Percentiles rank a stretch among this genome's conserved stretches.
Conservation (phyloP, 1,139 yeast species). For the Debaryomycetaceae sp. region DNA sequence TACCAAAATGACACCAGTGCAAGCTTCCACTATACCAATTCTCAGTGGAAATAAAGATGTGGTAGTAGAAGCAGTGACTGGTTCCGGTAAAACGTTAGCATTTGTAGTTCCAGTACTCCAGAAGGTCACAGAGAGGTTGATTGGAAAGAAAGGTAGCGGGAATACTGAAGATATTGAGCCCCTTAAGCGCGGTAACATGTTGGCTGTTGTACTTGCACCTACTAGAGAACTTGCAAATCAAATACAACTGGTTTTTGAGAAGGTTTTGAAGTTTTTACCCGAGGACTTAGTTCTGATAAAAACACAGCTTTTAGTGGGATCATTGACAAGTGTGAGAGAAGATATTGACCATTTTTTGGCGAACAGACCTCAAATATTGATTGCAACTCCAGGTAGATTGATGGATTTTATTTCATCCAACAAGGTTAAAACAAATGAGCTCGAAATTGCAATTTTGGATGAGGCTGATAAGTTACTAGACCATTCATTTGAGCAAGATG, state of each 20-base stretch:
- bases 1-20: constrained; percentile 92
- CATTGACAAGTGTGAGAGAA: constrained; percentile 66
- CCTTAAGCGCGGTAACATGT: constrained; percentile 59
- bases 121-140: constrained; percentile 39
- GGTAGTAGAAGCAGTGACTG: constrained; percentile 94
- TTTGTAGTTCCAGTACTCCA: constrained; percentile 82
- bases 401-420: constrained; percentile 63
- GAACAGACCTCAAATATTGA: constrained; percentile 64
- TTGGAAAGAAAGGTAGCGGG: constrained; percentile 16
- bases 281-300: constrained; percentile 40
- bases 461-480: constrained; percentile 92
- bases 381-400: constrained; percentile 93
- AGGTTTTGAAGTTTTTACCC: constrained; percentile 60
- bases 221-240: constrained; percentile 92
- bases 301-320: constrained; percentile 81
- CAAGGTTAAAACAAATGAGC: constrained; percentile 50
- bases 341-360: constrained; percentile 61
- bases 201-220: constrained; percentile 76
- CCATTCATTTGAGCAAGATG: constrained; percentile 68
- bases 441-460: constrained; percentile 79
- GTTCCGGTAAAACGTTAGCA: constrained; percentile 93
- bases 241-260: constrained; percentile 63
- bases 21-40: constrained; percentile 90
- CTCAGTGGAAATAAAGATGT: constrained; percentile 90
- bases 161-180: constrained; percentile 24